Evolutionary conservation across 352 stramenopile genomes (phyloP), one percentile per base, ranked within the genome.

Genomic region (Globisporangium ultimum): DNA sequence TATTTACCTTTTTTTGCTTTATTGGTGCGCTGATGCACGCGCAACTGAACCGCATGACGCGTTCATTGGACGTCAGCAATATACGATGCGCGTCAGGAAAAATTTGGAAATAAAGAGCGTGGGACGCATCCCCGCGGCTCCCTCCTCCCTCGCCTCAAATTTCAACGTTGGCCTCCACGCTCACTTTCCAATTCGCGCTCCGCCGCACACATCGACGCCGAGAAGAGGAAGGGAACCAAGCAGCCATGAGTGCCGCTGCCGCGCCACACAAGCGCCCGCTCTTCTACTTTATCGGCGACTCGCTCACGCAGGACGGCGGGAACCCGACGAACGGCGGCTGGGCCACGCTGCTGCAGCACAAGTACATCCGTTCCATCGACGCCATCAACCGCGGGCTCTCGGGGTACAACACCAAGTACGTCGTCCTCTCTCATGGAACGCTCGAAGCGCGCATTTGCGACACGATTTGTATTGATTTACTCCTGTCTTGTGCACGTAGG

Each of bases 261-360:
- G 57, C 57, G 8, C 32, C 41, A 28, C 49, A 63, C 41, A 49
- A 51, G 15, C 74, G 71, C 0, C 74, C 72, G 17, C 54, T 66
- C 42, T 55, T 88, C 38, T 62, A 83, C 15, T 68, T 88, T 10
- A 36, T 78, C 15, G 82, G 82, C 15, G 83, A 92, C 67, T 92
- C 83, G 24, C 76, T 89, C 68, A 91, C 81, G 36, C 63, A 89
- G 61, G 59, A 70, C 24, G 78, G 71, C 7, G 70, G 62, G 22
- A 56, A 82, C 28, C 66, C 58, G 15, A 52, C 70, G 24, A 55
- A 64, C 43, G 60, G 63, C 48, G 83, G 82, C 15, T 92, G 75
- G 68, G 67, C 70, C 40, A 41, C 62, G 6, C 66, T 83, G 18
- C 61, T 92, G 46, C 68, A 78, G 41, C 38, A 79, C 14, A 62